These are phyloP conservation scores for Ophiostoma pallidulum DNA, from an alignment of 2,329 filamentous ascomycete species.

Conservation along the genomic window DNA sequence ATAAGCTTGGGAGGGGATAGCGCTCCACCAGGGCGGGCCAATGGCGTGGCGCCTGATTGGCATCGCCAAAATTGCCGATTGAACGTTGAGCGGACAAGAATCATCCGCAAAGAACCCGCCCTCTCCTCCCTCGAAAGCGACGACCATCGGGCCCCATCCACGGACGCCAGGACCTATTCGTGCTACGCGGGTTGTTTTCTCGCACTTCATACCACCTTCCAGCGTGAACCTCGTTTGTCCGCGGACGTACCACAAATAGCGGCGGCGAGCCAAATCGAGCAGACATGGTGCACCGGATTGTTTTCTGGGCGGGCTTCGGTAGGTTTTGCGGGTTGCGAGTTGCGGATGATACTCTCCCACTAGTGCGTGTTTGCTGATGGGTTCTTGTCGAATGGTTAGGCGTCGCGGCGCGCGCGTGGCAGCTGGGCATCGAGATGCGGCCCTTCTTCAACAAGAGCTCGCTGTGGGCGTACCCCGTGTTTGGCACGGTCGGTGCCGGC, in stretches of 20 bases:
- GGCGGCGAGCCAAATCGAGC: not conserved
- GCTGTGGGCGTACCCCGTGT: constrained; percentile 87
- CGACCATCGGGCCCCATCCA: too few relatives aligned
- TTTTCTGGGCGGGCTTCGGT: constrained; percentile 93
- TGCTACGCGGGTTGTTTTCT: too few relatives aligned
- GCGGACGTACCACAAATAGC: not conserved
- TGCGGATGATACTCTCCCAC: too few relatives aligned
- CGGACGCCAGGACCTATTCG: too few relatives aligned
- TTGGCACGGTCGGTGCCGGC: constrained; percentile 73
- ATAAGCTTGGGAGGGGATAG: not conserved
- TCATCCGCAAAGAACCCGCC: too few relatives aligned
- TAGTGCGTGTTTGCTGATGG: too few relatives aligned
- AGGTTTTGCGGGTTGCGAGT: constrained; percentile 34
- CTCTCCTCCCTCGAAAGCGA: too few relatives aligned
- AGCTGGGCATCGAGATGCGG: constrained; percentile 97
- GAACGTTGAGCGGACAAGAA: too few relatives aligned
- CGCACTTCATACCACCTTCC: too few relatives aligned
- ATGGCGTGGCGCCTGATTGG: constrained; percentile 15
- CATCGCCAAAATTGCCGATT: constrained; percentile 15
- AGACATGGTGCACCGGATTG: constrained; percentile 54
- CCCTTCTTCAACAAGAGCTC: constrained; percentile 79
- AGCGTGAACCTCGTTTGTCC: too few relatives aligned
- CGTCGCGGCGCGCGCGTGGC: constrained; percentile 85
- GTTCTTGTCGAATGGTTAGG: constrained; percentile 48
- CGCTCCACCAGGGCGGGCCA: constrained; percentile 4